phyloP scores from a whole-genome alignment of 768 basidiomycete species.

The Boletus pseudopeckii region DNA sequence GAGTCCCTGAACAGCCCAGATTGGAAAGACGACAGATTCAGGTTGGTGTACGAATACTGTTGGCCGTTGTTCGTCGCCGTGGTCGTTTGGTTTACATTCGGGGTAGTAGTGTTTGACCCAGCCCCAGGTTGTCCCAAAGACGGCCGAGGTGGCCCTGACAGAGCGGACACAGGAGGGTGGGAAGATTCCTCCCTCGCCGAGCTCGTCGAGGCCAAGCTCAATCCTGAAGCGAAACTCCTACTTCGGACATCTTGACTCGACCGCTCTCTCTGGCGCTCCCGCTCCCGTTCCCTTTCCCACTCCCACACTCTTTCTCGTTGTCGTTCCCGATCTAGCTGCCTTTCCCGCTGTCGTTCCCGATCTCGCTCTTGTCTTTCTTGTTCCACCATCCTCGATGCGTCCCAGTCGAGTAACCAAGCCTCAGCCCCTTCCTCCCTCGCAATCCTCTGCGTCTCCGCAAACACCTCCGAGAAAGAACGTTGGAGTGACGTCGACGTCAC shows the following conservation, averaged over 20 bases:
- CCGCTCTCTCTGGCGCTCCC: slow-evolving; percentile 17
- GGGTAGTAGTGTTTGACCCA: neutral
- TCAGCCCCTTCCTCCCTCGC: slow-evolving; percentile 11
- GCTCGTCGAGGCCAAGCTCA: slow-evolving; percentile 13
- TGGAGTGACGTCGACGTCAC: slow-evolving; percentile 10
- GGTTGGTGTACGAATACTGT: slow-evolving; percentile 28
- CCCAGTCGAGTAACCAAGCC: slow-evolving; percentile 19
- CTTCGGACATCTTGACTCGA: slow-evolving; percentile 14
- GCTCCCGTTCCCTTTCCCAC: slow-evolving; percentile 22
- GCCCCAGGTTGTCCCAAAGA: slow-evolving; percentile 7
- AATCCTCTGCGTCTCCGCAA: slow-evolving; percentile 13
- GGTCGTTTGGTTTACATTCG: neutral
- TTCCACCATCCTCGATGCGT: slow-evolving; percentile 9
- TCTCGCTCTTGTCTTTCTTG: slow-evolving; percentile 6
- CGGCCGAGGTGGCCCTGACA: slow-evolving; percentile 2
- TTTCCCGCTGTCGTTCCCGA: slow-evolving; percentile 6
- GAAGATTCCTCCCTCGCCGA: slow-evolving; percentile 17
- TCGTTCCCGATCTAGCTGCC: slow-evolving; percentile 12
- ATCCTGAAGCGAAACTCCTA: slow-evolving; percentile 13
- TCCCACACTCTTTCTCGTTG: slow-evolving; percentile 17
- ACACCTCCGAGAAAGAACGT: slow-evolving; percentile 23
- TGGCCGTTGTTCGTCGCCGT: slow-evolving; percentile 10
- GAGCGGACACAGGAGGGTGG: neutral
- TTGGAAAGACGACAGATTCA: slow-evolving; percentile 32
- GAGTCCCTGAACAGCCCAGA: slow-evolving; percentile 34